Evolutionary conservation across 2,329 filamentous ascomycete genomes (phyloP).

Genomic region (Nigrospora sphaerica): DNA sequence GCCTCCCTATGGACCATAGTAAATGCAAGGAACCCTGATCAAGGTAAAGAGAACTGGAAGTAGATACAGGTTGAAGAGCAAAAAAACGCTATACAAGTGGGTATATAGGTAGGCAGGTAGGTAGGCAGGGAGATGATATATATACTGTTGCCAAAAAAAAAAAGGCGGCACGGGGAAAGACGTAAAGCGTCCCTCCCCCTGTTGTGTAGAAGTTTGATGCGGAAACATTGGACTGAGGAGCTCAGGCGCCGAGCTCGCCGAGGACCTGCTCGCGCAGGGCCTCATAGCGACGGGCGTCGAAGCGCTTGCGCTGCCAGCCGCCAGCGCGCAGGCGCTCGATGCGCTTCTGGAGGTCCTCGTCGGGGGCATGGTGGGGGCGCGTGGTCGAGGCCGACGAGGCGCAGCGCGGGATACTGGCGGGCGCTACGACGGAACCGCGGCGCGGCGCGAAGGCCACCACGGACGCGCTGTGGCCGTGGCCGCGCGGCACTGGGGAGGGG

Average conservation of each 20-base stretch:
- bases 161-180: not conserved
- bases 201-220: not conserved
- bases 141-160: too few species aligned
- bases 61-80: too few species aligned
- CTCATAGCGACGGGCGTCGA: slow-evolving; percentile 46
- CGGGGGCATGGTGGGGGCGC: slow-evolving; percentile 9
- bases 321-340: slow-evolving; percentile 47
- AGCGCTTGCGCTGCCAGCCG: slow-evolving; percentile 50
- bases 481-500: not conserved
- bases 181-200: not conserved
- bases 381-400: slow-evolving; percentile 7
- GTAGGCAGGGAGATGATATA: too few species aligned
- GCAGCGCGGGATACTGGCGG: slow-evolving; percentile 3
- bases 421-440: slow-evolving; percentile 1
- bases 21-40: too few species aligned
- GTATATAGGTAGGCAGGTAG: too few species aligned
- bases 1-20: too few species aligned
- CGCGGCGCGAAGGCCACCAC: not conserved
- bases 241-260: slow-evolving; percentile 35
- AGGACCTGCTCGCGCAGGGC: slow-evolving; percentile 43
- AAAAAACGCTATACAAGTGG: too few species aligned
- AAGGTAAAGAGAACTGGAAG: too few species aligned
- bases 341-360: slow-evolving; percentile 32
- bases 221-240: not conserved
- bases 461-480: not conserved